Evolutionary conservation across 441 rosid genomes (phyloP).

Genomic region (Gossypium davidsonii): DNA sequence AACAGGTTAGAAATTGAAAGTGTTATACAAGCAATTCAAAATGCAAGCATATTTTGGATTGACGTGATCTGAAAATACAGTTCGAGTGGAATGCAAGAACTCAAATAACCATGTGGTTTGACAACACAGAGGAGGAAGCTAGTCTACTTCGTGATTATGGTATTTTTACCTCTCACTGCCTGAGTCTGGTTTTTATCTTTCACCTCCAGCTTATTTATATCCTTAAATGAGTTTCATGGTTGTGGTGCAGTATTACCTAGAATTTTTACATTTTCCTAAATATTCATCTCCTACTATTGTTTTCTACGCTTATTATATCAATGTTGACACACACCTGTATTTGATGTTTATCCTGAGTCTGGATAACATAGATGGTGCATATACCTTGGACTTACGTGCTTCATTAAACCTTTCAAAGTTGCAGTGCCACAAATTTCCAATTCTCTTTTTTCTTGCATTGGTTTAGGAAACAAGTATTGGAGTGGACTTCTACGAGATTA

Average conservation of each 20-base stretch:
- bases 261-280: not conserved
- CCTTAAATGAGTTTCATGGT: not conserved
- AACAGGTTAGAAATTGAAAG: constrained; percentile 32
- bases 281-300: not conserved
- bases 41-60: not conserved
- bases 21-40: not conserved
- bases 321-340: not conserved
- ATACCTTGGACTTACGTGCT: constrained; percentile 2
- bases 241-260: not conserved
- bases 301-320: not conserved
- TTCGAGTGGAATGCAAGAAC: constrained; percentile 78
- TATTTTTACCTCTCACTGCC: constrained; percentile 13
- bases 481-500: constrained; percentile 58
- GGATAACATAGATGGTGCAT: not conserved
- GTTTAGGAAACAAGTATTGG: constrained; percentile 69
- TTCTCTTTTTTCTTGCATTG: not conserved
- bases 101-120: constrained; percentile 77
- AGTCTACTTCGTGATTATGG: constrained; percentile 71
- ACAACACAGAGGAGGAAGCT: constrained; percentile 56
- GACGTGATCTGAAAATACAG: constrained; percentile 25
- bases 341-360: not conserved
- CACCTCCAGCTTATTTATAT: not conserved
- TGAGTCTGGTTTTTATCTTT: not conserved
- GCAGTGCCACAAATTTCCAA: not conserved
- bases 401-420: not conserved